Percentiles rank a stretch among this genome's conserved stretches.
Evolutionary conservation across 2,329 filamentous ascomycete species (phyloP).

Genomic region (Atkinsonella texensis): DNA sequence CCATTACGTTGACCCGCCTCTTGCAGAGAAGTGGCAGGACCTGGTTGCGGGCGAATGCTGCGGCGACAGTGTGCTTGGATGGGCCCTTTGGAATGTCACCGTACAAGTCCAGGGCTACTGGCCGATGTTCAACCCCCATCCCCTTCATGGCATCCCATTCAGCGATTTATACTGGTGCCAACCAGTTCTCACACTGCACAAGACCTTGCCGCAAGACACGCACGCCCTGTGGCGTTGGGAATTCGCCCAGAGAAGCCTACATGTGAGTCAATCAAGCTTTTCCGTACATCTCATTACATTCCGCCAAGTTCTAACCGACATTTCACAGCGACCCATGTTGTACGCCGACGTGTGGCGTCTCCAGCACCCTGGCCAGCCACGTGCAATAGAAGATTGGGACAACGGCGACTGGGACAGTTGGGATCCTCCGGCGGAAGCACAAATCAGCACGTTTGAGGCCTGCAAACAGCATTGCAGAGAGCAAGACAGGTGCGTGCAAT

Average conservation of each 20-base stretch:
- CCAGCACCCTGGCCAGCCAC: conserved; percentile 19
- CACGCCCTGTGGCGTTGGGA: conserved; percentile 40
- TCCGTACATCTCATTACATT: too few relatives aligned
- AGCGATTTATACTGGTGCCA: conserved; percentile 41
- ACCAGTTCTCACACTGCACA: conserved; percentile 43
- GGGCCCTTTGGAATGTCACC: conserved; percentile 32
- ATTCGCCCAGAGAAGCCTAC: conserved; percentile 34
- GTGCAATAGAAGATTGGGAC: conserved; percentile 17
- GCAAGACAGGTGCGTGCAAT: conserved; percentile 17
- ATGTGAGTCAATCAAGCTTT: conserved; percentile 15
- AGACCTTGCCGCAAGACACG: conserved; percentile 40
- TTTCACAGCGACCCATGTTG: conserved; percentile 20
- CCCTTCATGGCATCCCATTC: conserved; percentile 37
- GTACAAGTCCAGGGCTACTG: conserved; percentile 30
- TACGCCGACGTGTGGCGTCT: conserved; percentile 27
- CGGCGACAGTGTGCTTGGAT: conserved; percentile 39
- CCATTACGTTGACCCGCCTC: conserved; percentile 27
- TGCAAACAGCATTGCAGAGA: conserved; percentile 18
- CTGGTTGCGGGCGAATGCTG: conserved; percentile 34
- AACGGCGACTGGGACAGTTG: conserved; percentile 21
- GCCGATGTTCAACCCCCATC: conserved; percentile 47
- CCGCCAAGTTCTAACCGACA: not conserved
- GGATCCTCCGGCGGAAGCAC: conserved; percentile 14
- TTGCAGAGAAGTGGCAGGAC: conserved; percentile 35
- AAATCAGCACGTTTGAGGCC: conserved; percentile 15